phyloP scores from a whole-genome alignment of 352 stramenopile species.

The Globisporangium emineosum region DNA sequence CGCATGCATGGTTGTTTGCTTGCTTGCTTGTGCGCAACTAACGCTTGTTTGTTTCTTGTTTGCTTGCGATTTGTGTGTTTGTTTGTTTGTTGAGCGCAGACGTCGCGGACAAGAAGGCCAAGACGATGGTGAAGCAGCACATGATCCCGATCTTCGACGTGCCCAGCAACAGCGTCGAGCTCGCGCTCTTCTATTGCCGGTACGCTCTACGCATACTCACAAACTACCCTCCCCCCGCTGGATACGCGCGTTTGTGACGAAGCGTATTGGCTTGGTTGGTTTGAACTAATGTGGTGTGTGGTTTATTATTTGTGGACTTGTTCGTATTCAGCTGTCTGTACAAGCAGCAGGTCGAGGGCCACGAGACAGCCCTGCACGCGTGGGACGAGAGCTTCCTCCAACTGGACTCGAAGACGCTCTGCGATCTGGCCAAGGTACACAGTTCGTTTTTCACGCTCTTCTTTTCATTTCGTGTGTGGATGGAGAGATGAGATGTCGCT shows the following conservation, averaged over 20 bases:
- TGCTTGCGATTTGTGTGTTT: not conserved
- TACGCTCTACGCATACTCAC: constrained; percentile 17
- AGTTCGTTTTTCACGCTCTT: not conserved
- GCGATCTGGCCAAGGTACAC: constrained; percentile 64
- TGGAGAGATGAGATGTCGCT: not conserved
- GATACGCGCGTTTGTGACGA: not conserved
- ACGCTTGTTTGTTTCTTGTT: not conserved
- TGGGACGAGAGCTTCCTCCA: constrained; percentile 72
- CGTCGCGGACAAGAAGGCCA: constrained; percentile 46
- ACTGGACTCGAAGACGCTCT: constrained; percentile 75
- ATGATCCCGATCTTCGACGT: constrained; percentile 76
- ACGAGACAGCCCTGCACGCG: constrained; percentile 47
- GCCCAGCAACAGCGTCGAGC: constrained; percentile 62
- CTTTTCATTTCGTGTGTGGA: not conserved
- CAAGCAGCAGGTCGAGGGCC: constrained; percentile 69
- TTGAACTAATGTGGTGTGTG: not conserved
- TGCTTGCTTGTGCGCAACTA: not conserved
- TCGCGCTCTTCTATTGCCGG: constrained; percentile 74
- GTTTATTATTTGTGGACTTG: constrained; percentile 4
- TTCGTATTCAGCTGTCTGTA: constrained; percentile 53
- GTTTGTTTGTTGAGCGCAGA: constrained; percentile 24
- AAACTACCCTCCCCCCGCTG: not conserved
- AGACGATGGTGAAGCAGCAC: constrained; percentile 56
- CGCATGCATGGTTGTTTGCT: not conserved
- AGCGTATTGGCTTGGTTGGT: not conserved